Base-by-base conservation (phyloP, 129 eudicot species). In the Escallonia rubra region DNA sequence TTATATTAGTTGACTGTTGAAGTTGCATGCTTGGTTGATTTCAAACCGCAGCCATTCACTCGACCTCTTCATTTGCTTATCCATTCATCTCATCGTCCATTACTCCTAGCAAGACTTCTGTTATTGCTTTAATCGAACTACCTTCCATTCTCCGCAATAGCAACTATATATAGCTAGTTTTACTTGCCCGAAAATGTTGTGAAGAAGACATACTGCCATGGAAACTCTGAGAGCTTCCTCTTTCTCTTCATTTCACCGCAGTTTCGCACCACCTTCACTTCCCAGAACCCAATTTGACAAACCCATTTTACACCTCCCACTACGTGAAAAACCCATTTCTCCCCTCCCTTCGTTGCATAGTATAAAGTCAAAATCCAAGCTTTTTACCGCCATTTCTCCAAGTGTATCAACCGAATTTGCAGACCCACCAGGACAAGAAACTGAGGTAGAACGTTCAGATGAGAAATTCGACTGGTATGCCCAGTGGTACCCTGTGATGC, bases 401-500 rank as follows among this genome's bases (percentile, higher is more conserved):
- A 49, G 66, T 13, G 67, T 69, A 16, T 57, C 75, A 53, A 73
- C 85, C 14, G 71, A 80, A 56, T 60, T 68, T 34, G 9, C 63
- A 41, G 54, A 65, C 59, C 59, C 72, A 43, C 8, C 64, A 2
- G 86, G 80, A n/a, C 73, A 81, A 62, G 77, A 75, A 73, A 16
- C 76, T 57, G 78, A 77, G 64, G 50, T 66, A 43, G 67, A 65
- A n/a, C 50, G 57, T 10, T 3, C 55, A 65, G 79, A 67, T 7
- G 95, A 84, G 70, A 70, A 73, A 45, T 90, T 90, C 15, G 95
- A 90, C 64, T 90, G 97, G 97, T 84, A 63, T 60, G 67, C 89
- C 2, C 75, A 87, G 8, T 90, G 97, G 95, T 90, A 90, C 39
- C 91, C 97, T 0, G 66, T 90, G 39, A 78, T 77, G 77, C 89